Percentiles rank a stretch among this genome's conserved stretches.
Conservation (phyloP, 75 land plant species). For the Isoetes taiwanensis region DNA sequence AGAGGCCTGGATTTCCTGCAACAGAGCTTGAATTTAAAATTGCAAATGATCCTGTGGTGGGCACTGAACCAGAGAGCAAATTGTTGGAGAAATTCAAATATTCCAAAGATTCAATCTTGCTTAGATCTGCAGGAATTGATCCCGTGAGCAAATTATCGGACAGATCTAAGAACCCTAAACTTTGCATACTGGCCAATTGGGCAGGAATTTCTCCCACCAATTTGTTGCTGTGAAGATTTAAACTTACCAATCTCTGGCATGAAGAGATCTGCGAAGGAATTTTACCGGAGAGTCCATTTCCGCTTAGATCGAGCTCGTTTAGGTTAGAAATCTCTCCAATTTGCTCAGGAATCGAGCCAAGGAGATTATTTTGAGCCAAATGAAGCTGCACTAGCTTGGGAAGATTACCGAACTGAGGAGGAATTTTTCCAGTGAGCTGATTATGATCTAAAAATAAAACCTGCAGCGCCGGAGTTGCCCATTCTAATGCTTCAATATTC, state of each 20-base stretch:
- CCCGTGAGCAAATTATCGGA: neutral
- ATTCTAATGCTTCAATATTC: conserved; percentile 25
- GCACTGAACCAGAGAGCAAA: neutral
- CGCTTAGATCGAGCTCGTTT: neutral
- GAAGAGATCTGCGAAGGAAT: neutral
- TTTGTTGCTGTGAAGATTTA: neutral
- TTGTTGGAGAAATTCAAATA: neutral
- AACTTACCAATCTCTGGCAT: neutral
- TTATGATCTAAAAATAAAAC: conserved; percentile 33
- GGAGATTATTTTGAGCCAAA: neutral
- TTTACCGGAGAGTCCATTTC: neutral
- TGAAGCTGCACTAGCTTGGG: conserved; percentile 8
- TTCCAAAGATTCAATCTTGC: neutral
- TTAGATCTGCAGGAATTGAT: neutral
- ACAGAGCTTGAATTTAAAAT: neutral
- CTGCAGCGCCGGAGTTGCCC: conserved; percentile 25
- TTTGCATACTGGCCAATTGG: neutral
- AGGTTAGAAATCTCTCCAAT: neutral
- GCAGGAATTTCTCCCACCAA: neutral
- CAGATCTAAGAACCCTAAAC: neutral
- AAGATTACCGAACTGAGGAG: conserved; percentile 11
- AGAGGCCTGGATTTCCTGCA: too few species aligned
- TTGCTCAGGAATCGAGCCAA: neutral
- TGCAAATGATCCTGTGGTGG: neutral
- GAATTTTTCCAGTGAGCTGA: conserved; percentile 38